Percentiles rank a stretch among this genome's conserved stretches.
phyloP scores from a whole-genome alignment of 192 early-diverging fungal species.

The Oehlia diaphana region DNA sequence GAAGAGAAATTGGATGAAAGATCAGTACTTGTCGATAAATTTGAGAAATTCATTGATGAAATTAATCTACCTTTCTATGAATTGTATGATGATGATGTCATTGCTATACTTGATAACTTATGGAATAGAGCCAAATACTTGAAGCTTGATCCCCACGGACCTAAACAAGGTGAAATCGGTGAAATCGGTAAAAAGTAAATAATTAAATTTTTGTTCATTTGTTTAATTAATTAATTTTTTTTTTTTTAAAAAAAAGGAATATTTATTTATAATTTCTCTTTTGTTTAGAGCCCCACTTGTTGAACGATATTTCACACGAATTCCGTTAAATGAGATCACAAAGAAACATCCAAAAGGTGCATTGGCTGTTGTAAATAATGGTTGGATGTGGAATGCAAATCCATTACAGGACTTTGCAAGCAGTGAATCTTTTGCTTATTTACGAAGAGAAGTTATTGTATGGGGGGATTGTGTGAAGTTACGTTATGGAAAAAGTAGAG shows the following conservation, averaged over 20 bases:
- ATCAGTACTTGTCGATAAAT: constrained; percentile 40
- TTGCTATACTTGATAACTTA: constrained; percentile 70
- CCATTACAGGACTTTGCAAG: constrained; percentile 95
- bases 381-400: constrained; percentile 92
- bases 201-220: too few relatives aligned
- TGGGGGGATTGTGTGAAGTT: constrained; percentile 99
- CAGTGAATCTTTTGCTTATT: constrained; percentile 81
- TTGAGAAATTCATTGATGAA: constrained; percentile 74
- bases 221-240: too few relatives aligned
- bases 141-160: constrained; percentile 85
- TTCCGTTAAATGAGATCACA: constrained; percentile 60
- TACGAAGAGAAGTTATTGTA: constrained; percentile 93
- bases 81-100: constrained; percentile 78
- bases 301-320: constrained; percentile 93
- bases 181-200: constrained; percentile 60
- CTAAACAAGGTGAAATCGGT: constrained; percentile 60
- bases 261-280: neutral
- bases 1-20: neutral
- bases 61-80: constrained; percentile 86
- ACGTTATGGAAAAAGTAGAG: constrained; percentile 80
- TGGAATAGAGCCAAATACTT: constrained; percentile 80
- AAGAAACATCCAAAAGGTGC: constrained; percentile 63
- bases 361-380: constrained; percentile 88
- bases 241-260: neutral
- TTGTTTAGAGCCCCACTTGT: constrained; percentile 78